phyloP scores from a whole-genome alignment of 75 land plant species.

The Selaginella moellendorffii region DNA sequence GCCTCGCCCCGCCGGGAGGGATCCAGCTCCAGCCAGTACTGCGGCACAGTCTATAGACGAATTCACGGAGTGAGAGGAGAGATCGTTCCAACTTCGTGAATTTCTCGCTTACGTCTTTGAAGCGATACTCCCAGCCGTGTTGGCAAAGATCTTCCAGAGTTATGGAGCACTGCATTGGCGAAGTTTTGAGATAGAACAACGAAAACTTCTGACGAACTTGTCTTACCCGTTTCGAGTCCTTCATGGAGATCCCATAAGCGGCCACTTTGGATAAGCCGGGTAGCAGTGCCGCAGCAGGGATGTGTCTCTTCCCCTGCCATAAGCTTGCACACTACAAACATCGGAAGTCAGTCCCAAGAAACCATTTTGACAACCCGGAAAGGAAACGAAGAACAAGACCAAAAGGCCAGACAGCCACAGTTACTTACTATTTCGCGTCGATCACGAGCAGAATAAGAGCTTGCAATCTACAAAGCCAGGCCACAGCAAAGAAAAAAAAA shows the following conservation, averaged over 20 bases:
- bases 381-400: neutral
- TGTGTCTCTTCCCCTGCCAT: slow-evolving; percentile 50
- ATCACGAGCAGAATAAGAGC: too few relatives aligned
- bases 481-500: too few relatives aligned
- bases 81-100: too few relatives aligned
- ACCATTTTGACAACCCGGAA: neutral
- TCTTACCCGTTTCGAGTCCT: slow-evolving; percentile 49
- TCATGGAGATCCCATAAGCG: slow-evolving; percentile 35
- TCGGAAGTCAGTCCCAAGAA: neutral
- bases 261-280: slow-evolving; percentile 32
- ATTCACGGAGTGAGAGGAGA: too few relatives aligned
- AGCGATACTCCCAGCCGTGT: slow-evolving; percentile 55
- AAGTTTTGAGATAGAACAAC: neutral
- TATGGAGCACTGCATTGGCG: slow-evolving; percentile 30
- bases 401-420: neutral
- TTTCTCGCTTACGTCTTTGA: slow-evolving; percentile 35
- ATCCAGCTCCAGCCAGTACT: slow-evolving; percentile 57
- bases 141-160: slow-evolving; percentile 47
- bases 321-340: slow-evolving; percentile 32
- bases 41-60: slow-evolving; percentile 39
- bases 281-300: slow-evolving; percentile 29
- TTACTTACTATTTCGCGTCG: too few relatives aligned
- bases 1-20: slow-evolving; percentile 42
- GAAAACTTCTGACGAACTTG: too few relatives aligned
- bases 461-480: too few relatives aligned